Percentiles rank a stretch among this genome's conserved stretches.
Conservation (phyloP, 2,329 filamentous ascomycete species). For the Bipolaris zeicola region DNA sequence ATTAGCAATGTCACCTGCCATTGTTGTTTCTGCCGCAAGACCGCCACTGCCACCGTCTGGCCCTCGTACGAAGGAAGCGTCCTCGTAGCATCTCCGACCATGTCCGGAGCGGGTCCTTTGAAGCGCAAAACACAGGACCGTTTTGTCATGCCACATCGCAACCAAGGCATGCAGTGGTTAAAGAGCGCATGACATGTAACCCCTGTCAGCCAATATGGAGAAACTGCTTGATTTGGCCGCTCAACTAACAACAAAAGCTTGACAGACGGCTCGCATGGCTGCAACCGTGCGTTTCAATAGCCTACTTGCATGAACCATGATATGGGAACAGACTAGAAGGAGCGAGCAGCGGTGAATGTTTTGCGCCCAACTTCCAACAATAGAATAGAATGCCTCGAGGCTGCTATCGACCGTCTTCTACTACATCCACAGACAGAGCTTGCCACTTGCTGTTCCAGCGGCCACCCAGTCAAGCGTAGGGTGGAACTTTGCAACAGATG, state of each 20-base stretch:
- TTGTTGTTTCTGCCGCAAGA: not conserved
- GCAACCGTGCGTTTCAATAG: conserved; percentile 7
- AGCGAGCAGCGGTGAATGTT: conserved; percentile 13
- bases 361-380: not conserved
- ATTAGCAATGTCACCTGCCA: not conserved
- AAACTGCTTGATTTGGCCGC: conserved; percentile 7
- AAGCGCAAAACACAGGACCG: not conserved
- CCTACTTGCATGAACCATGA: conserved; percentile 1
- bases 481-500: conserved; percentile 90
- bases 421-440: conserved; percentile 89
- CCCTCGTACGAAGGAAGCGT: not conserved
- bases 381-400: not conserved
- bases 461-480: conserved; percentile 88
- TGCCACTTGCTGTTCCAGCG: conserved; percentile 88
- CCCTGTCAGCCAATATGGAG: conserved; percentile 12
- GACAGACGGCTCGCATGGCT: conserved; percentile 1
- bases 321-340: not conserved
- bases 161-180: not conserved
- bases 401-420: conserved; percentile 46
- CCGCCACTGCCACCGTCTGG: not conserved
- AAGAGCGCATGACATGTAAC: conserved; percentile 1
- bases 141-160: not conserved
- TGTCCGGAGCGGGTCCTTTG: not conserved
- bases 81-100: not conserved
- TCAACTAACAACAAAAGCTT: not conserved